phyloP scores from a whole-genome alignment of 331 rosid species.

The Cydonia oblonga region DNA sequence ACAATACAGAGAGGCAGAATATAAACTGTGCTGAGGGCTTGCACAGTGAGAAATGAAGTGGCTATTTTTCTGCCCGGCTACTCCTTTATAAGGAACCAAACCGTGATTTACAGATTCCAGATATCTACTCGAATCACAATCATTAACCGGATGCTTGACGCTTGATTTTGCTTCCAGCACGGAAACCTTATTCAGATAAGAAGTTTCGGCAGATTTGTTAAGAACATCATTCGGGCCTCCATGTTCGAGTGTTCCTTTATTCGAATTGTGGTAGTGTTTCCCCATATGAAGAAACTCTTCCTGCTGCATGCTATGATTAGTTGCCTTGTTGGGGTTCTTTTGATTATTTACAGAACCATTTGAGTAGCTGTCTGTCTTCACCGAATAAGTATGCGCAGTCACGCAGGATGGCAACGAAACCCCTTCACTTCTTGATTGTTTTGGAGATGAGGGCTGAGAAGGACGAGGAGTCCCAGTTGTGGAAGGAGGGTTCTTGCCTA shows the following conservation, averaged over 20 bases:
- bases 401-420: constrained; percentile 33
- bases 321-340: constrained; percentile 25
- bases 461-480: constrained; percentile 34
- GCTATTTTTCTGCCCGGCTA: constrained; percentile 24
- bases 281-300: constrained; percentile 19
- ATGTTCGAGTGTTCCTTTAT: constrained; percentile 27
- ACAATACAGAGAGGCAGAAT: constrained; percentile 56
- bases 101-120: constrained; percentile 32
- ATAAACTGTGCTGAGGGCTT: constrained; percentile 76
- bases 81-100: constrained; percentile 26
- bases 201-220: constrained; percentile 28
- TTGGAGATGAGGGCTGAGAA: constrained; percentile 34
- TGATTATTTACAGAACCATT: constrained; percentile 35
- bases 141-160: constrained; percentile 18
- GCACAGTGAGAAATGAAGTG: constrained; percentile 32
- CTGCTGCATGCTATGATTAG: constrained; percentile 2
- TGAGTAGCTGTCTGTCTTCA: constrained; percentile 24
- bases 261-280: constrained; percentile 17
- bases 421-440: constrained; percentile 32
- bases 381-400: constrained; percentile 24
- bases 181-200: constrained; percentile 27
- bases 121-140: constrained; percentile 24
- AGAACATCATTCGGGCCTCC: constrained; percentile 12
- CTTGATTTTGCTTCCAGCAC: constrained; percentile 27
- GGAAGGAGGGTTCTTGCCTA: constrained; percentile 31